Base-by-base conservation (phyloP, 495 filamentous ascomycete species). In the Talaromyces stipitatus region DNA sequence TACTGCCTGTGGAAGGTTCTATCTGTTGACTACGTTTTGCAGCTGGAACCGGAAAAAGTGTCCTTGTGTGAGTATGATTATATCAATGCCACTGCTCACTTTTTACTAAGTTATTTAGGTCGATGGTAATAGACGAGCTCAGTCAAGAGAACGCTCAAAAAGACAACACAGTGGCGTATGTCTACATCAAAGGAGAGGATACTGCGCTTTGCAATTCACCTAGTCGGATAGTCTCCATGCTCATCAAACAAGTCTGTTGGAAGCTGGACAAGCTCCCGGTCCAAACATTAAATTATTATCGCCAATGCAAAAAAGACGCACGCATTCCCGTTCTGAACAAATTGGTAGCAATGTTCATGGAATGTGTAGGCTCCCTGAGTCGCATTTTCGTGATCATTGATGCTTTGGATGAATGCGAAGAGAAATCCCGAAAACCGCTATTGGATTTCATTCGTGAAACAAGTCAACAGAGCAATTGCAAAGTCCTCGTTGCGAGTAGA, bases 41-140 rank as follows among this genome's bases (percentile, higher is more conserved):
- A 57, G 55, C 55, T 57, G 55, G 55, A 10, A 50, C 55, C 22
- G 55, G 55, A 10, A 57, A 57, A 50, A 47, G 41, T 50, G 24
- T 57, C 12, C 20, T 57, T 20, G 55, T 41, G 55, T 57, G 23
- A 57, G 55, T 57, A 24, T 26, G 9, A 23, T 12, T 11, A 30
- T 11, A 3, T 7, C 6, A 18, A 14, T 23, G 7, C 18, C 27
- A 20, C 27, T 1, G 26, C 26, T 27, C 23, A 10, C 46, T n/a
- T 20, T 30, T 47, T 11, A 27, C 14, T 26, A 20, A 20, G 48
- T n/a, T 3, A 48, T 26, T 18, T n/a, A 57, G 55, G 11, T 57
- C 55, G 22, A 50, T 47, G 38, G 20, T 57, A 9, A 47, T 57
- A 8, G 55, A 57, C 9, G 16, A 50, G 24, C 30, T 57, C 5